These are phyloP conservation scores for Typha latifolia DNA, from an alignment of 176 grass and related monocot genomes.

Conservation along the genomic window DNA sequence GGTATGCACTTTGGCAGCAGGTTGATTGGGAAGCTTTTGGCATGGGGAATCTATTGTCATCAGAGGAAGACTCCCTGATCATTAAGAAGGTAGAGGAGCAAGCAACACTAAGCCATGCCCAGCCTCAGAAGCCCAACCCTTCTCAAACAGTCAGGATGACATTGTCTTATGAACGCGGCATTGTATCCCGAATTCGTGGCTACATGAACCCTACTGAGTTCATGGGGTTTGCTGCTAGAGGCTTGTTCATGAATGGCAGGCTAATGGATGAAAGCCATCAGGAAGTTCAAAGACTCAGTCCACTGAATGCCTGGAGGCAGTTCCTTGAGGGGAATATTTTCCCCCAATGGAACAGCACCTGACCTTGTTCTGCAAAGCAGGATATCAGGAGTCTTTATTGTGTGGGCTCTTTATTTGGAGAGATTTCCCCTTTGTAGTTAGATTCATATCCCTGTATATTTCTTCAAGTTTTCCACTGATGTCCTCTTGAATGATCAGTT, in stretches of 20 bases:
- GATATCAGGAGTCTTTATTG: background rate
- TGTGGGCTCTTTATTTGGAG: background rate
- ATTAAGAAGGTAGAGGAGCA: constrained; percentile 14
- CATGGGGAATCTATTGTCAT: constrained; percentile 50
- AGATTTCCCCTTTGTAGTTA: background rate
- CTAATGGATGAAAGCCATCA: constrained; percentile 30
- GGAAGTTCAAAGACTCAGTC: background rate
- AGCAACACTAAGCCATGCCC: background rate
- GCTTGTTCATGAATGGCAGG: constrained; percentile 54
- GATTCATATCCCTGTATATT: background rate
- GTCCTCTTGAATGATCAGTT: background rate
- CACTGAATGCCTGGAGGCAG: constrained; percentile 22
- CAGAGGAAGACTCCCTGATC: constrained; percentile 21
- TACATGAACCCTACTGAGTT: constrained; percentile 52
- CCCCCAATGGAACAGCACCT: background rate
- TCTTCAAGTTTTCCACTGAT: background rate
- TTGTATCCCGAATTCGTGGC: constrained; percentile 42
- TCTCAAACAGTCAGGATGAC: background rate
- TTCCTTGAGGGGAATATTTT: constrained; percentile 15
- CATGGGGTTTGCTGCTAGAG: constrained; percentile 75
- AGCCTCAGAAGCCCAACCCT: background rate
- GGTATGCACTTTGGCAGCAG: constrained; percentile 47
- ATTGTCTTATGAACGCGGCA: constrained; percentile 1
- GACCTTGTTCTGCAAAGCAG: background rate
- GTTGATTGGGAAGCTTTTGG: constrained; percentile 94